Evolutionary conservation across 345 rosid genomes (phyloP), one percentile per base, ranked within the genome.

Genomic region (Lagerstroemia speciosa): DNA sequence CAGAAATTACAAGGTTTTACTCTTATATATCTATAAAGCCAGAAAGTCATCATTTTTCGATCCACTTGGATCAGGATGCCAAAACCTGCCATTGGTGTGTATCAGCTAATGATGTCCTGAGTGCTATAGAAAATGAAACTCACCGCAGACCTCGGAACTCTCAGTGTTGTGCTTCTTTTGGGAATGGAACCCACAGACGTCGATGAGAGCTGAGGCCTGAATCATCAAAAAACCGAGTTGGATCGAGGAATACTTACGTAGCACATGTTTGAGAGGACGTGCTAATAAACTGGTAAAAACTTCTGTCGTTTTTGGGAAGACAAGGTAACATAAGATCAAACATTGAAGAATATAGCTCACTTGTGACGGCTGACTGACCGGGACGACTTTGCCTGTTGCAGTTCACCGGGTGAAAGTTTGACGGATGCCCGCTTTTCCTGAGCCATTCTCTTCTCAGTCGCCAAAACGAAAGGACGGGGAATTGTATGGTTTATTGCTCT

Each of bases 391-490:
- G 76, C 62, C 66, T 12, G 67, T 67, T 22, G 64, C 37, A 14
- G 62, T 2, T 41, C 63, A 22, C 37, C 27, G 26, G 82, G 31
- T 68, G 78, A 34, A n/a, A 71, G 50, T 69, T 67, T 73, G 31
- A 22, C 40, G 0, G 73, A 73, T 24, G 31, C 73, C 29, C 43
- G 69, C 17, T 69, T 74, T 55, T 70, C 78, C 64, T 53, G 73
- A 1, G 73, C 66, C 72, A 75, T 75, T 72, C 84, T 75, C 64
- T 72, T 78, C 32, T 76, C 84, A 58, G 80, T 78, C 9, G 76
- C 78, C 66, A 78, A 67, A 29, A 74, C 71, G 61, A 81, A 78
- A 24, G 82, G 84, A 30, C 70, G 78, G 48, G 84, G 82, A 40
- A 76, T 72, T 0, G 80, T 80, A 22, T 66, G 50, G 58, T 76